phyloP scores from a whole-genome alignment of 2,329 filamentous ascomycete genomes.

The Colletotrichum chlorophyti region DNA sequence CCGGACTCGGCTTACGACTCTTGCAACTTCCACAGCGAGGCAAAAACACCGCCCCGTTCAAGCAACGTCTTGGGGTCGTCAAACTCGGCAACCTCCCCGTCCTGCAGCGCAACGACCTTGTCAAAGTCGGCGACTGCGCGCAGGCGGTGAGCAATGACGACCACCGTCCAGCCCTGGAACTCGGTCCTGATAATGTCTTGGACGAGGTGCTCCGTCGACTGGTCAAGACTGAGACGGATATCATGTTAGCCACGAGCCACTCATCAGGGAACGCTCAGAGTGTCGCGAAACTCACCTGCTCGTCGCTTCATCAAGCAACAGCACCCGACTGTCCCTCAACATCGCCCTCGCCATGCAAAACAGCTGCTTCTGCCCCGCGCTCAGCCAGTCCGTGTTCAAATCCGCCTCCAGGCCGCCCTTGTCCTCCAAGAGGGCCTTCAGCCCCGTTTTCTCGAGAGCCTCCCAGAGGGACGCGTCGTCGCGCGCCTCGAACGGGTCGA shows the following conservation, averaged over 20 bases:
- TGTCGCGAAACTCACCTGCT: constrained; percentile 37
- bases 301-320: constrained; percentile 46
- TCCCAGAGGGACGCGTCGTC: constrained; percentile 49
- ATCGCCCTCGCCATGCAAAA: constrained; percentile 41
- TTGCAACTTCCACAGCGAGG: constrained; percentile 15
- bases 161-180: constrained; percentile 52
- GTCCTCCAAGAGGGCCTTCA: constrained; percentile 48
- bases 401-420: constrained; percentile 46
- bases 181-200: constrained; percentile 37
- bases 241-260: constrained; percentile 30
- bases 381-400: constrained; percentile 39
- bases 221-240: constrained; percentile 36
- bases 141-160: constrained; percentile 47
- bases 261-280: background rate
- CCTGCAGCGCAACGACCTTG: constrained; percentile 42
- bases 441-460: constrained; percentile 53
- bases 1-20: constrained; percentile 6
- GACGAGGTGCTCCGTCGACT: constrained; percentile 39
- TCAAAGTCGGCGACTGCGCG: constrained; percentile 58
- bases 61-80: constrained; percentile 2
- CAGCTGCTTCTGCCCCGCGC: constrained; percentile 41
- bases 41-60: background rate
- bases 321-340: constrained; percentile 34
- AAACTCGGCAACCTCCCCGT: constrained; percentile 13
- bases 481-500: constrained; percentile 48